Evolutionary conservation across 2,329 filamentous ascomycete genomes (phyloP).

Genomic region (Botrytis paeoniae): DNA sequence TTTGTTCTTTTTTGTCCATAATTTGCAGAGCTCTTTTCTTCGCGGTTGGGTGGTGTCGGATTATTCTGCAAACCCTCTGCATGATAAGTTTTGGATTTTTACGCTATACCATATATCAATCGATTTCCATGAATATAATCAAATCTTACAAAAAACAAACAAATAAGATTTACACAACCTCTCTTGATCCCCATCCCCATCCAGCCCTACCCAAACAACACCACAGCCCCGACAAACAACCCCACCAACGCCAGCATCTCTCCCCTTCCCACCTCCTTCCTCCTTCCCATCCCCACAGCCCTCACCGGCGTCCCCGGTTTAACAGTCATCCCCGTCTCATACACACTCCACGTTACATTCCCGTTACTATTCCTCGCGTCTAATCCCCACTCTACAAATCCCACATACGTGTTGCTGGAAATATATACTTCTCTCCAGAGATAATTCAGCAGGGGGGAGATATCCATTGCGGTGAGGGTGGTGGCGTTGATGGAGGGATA

Average conservation of each 20-base stretch:
- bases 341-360: slow-evolving; percentile 2
- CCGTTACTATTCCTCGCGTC: not conserved
- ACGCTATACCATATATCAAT: too few species aligned
- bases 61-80: rapidly evolving
- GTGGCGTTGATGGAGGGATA: not conserved
- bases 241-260: not conserved
- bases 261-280: not conserved
- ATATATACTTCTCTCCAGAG: slow-evolving; percentile 11
- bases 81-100: too few species aligned
- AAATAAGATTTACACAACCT: not conserved
- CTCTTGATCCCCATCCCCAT: not conserved
- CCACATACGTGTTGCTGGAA: not conserved
- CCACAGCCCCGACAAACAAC: not conserved
- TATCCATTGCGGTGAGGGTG: not conserved
- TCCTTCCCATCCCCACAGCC: not conserved
- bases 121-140: too few species aligned
- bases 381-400: slow-evolving; percentile 7
- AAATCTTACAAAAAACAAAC: not conserved
- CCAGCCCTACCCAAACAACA: not conserved
- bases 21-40: not conserved
- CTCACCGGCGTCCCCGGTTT: not conserved
- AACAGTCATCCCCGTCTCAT: not conserved
- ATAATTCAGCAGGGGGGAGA: not conserved
- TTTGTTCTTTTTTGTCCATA: too few species aligned
- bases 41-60: not conserved